Base-by-base conservation (phyloP, 495 filamentous ascomycete species). In the Pyrenopolyporus hunteri region DNA sequence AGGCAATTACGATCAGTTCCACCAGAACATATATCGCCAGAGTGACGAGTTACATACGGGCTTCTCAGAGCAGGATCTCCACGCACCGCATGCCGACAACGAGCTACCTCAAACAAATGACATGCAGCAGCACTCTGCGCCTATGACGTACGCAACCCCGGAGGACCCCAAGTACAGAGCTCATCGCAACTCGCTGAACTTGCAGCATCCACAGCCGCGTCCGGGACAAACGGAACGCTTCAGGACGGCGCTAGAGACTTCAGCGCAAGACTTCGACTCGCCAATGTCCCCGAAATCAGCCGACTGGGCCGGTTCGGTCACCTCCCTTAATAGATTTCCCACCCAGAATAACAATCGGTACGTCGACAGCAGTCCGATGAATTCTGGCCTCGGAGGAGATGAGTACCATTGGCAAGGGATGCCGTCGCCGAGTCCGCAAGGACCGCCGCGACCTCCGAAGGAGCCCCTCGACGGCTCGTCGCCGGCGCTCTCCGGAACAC, bases 81-180 rank as follows among this genome's bases (percentile, higher is more conserved):
- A 53, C 51, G 17, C 51, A 20, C 31, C 57, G 61, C 19, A 57
- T n/a, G 57, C 54, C 44, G 29, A 57, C 19, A 39, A 63, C 3
- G 54, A 55, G 17, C 17, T 49, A 2, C 61, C 59, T 3, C 26
- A 46, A n/a, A 45, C 52, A 6, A 26, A 58, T 9, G 6, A 36
- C 20, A 39, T 67, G 46, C 57, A 55, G 13, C 56, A 49, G 16
- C 67, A 35, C 1, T 28, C 36, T 70, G 84, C 62, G 2, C 67
- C 66, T 13, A 64, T 64, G 7, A 29, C 70, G 1, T 73, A 71
- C 48, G 74, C 75, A 66, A 80, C 78, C 13, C 89, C 91, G 17
- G 92, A 96, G 68, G 87, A 91, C 53, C 91, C 92, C 25, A 95
- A 96, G 70, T 96, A 96, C 70, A 86, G 90, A 67, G 91, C 90